Evolutionary conservation across 1,284 basidiomycete species (phyloP).

Genomic region (Leccinum olivaceoglutinosum): DNA sequence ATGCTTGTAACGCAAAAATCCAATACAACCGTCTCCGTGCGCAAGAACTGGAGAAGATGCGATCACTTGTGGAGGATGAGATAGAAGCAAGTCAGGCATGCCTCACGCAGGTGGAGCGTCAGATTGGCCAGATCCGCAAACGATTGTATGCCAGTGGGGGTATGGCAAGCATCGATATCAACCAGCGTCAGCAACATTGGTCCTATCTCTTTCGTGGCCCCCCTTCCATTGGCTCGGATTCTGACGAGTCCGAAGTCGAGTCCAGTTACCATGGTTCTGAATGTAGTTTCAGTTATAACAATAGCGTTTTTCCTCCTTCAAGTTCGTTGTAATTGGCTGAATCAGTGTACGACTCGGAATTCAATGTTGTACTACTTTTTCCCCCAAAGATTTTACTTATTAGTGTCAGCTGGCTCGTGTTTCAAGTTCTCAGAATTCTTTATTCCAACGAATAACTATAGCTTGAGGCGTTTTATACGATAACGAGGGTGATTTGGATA

Average conservation of each 20-base stretch:
- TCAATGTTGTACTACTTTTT: no score
- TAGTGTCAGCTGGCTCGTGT: not conserved
- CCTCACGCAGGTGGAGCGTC: not conserved
- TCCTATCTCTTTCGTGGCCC: not conserved
- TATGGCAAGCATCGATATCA: not conserved
- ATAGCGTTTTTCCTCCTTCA: not conserved
- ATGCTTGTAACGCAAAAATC: not conserved
- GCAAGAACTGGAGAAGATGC: not conserved
- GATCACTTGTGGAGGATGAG: not conserved
- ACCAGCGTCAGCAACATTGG: not conserved
- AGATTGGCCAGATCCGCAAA: not conserved
- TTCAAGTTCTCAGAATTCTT: not conserved
- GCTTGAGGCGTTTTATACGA: no score
- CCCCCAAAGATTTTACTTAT: not conserved
- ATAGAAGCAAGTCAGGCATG: not conserved
- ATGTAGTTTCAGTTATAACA: not conserved
- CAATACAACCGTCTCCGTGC: not conserved
- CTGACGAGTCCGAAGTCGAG: not conserved
- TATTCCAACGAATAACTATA: no score
- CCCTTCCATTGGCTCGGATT: not conserved
- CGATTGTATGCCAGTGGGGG: not conserved
- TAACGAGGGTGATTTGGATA: no score
- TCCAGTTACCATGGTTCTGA: not conserved
- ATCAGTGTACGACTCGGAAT: no score
- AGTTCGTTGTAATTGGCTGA: not conserved